These are phyloP conservation scores for Acer negundo DNA, from an alignment of 345 rosid species.

Conservation along the genomic window DNA sequence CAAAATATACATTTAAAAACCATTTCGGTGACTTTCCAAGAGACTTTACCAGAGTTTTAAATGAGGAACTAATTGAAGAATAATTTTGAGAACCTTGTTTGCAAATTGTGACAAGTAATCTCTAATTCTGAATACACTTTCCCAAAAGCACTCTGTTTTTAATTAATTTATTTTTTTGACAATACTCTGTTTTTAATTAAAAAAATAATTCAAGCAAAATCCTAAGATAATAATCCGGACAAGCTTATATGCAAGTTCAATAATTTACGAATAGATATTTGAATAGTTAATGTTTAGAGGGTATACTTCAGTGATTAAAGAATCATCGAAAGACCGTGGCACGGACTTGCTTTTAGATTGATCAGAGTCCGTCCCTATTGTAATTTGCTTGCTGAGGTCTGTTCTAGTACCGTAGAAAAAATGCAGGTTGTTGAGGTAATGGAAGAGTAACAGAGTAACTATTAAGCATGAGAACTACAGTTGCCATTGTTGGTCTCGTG, in stretches of 20 bases:
- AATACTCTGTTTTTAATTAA: no score
- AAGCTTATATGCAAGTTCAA: background rate
- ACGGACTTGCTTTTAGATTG: slow-evolving; percentile 26
- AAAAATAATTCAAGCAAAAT: background rate
- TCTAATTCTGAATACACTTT: no score
- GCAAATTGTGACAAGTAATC: no score
- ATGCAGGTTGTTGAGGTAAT: slow-evolving; percentile 22
- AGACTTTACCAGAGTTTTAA: no score
- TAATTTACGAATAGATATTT: background rate
- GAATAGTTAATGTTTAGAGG: slow-evolving; percentile 27
- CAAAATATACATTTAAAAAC: no score
- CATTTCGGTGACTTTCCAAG: no score
- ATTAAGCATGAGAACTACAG: slow-evolving; percentile 34
- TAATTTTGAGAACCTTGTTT: no score
- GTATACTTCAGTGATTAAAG: slow-evolving; percentile 34
- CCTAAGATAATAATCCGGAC: no score
- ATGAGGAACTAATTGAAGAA: no score
- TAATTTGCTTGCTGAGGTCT: background rate
- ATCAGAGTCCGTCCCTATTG: slow-evolving; percentile 2
- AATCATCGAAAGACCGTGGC: slow-evolving; percentile 39
- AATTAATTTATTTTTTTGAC: no score
- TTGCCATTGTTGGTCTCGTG: slow-evolving; percentile 40
- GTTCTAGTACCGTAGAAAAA: slow-evolving; percentile 4
- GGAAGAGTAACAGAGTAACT: slow-evolving; percentile 28
- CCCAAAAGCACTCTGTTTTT: no score